Evolutionary conservation across 2,329 filamentous ascomycete genomes (phyloP).

Genomic region (Lomentospora prolificans): DNA sequence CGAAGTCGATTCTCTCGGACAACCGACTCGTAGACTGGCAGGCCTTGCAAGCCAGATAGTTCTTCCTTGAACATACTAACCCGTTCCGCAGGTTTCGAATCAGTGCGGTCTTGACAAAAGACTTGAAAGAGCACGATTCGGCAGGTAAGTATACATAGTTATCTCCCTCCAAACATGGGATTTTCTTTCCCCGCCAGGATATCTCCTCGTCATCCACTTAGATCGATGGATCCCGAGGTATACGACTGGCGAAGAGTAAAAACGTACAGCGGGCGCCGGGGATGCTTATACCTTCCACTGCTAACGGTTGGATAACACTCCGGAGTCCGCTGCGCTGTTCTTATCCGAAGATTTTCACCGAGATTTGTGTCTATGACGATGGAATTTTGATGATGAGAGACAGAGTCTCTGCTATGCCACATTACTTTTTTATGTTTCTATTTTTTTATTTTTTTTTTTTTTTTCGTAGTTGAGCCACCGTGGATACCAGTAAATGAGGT

Average conservation of each 20-base stretch:
- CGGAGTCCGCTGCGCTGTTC: slow-evolving; percentile 45
- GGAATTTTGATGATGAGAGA: slow-evolving; percentile 81
- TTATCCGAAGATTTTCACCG: slow-evolving; percentile 74
- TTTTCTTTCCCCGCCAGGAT: slow-evolving; percentile 66
- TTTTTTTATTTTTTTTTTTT: slow-evolving; percentile 2
- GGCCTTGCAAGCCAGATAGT: not conserved
- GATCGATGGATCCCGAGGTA: slow-evolving; percentile 76
- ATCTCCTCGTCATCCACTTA: slow-evolving; percentile 75
- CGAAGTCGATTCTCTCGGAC: slow-evolving; percentile 36
- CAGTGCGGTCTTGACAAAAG: not conserved
- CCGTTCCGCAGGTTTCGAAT: not conserved
- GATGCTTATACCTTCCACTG: too few relatives aligned
- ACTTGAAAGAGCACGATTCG: not conserved
- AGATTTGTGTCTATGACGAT: slow-evolving; percentile 40
- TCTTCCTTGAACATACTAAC: not conserved
- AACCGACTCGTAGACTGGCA: not conserved
- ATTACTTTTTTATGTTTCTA: slow-evolving; percentile 7
- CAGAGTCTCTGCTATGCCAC: slow-evolving; percentile 28
- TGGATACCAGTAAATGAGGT: not conserved
- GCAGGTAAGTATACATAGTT: not conserved
- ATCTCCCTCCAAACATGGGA: not conserved
- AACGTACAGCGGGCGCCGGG: slow-evolving; percentile 24
- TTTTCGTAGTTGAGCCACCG: not conserved
- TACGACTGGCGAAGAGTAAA: slow-evolving; percentile 84
- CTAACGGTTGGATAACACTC: slow-evolving; percentile 17